A percentile compares a stretch with the other conserved stretches of the same genome.
These are phyloP conservation scores for Cordyceps pruinosa DNA, from an alignment of 2,329 filamentous ascomycete species.

Conservation along the genomic window DNA sequence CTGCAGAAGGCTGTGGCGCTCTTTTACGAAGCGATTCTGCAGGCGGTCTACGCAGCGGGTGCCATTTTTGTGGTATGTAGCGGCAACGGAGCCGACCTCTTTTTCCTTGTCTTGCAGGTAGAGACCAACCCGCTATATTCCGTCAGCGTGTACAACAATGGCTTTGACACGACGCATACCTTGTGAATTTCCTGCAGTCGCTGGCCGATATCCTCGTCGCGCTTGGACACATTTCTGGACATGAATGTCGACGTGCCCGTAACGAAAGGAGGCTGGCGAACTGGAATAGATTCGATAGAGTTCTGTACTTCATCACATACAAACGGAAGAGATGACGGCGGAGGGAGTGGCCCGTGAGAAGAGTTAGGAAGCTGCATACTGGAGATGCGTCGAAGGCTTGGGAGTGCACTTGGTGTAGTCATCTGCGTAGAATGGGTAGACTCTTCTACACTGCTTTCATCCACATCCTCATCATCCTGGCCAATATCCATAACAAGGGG, in stretches of 20 bases:
- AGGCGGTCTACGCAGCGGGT: not conserved
- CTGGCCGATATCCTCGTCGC: not conserved
- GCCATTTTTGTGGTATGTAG: slow-evolving; percentile 1
- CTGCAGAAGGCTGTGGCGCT: not conserved
- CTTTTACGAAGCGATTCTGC: not conserved
- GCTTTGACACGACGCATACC: not conserved
- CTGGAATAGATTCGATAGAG: not conserved
- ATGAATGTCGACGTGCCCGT: not conserved
- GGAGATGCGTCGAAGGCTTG: not conserved
- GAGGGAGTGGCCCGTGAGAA: not conserved
- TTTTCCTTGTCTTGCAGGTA: not conserved
- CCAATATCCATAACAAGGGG: not conserved
- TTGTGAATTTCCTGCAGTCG: slow-evolving; percentile 1
- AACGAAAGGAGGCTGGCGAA: not conserved
- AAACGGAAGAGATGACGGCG: not conserved
- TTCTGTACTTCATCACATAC: not conserved
- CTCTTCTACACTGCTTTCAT: not conserved
- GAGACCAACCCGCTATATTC: not conserved
- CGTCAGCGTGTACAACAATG: not conserved
- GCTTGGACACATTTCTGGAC: not conserved
- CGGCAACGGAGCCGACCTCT: not conserved
- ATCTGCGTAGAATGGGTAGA: not conserved
- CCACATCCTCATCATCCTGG: not conserved
- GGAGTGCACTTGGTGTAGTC: not conserved
- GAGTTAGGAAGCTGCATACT: not conserved